Conservation (phyloP, 352 stramenopile genomes). For the Phytophthora macrochlamydospora region DNA sequence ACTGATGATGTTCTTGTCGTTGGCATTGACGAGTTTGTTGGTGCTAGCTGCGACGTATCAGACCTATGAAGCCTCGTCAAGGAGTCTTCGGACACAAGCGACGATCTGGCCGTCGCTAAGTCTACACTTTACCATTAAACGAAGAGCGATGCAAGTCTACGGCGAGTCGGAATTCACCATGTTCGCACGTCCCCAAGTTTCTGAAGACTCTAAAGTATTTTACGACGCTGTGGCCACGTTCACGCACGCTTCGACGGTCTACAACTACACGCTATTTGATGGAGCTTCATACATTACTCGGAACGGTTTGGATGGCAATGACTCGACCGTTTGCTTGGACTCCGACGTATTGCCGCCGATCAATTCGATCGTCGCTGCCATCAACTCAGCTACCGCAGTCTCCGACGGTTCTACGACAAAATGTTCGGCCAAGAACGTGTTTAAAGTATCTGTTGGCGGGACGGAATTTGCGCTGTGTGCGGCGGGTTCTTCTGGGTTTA, state of each 20-base stretch:
- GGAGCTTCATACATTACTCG: slow-evolving; percentile 17
- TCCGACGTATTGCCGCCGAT: slow-evolving; percentile 4
- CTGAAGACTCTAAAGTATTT: slow-evolving; percentile 21
- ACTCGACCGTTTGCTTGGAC: slow-evolving; percentile 8
- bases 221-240: slow-evolving; percentile 29
- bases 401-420: slow-evolving; percentile 2
- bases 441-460: slow-evolving; percentile 11
- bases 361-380: slow-evolving; percentile 13
- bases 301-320: slow-evolving; percentile 1
- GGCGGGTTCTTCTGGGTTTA: slow-evolving; percentile 9
- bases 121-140: slow-evolving; percentile 38
- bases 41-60: too few relatives aligned
- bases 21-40: too few relatives aligned
- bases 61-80: too few relatives aligned
- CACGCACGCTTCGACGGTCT: slow-evolving; percentile 6
- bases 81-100: too few relatives aligned
- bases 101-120: slow-evolving; percentile 21
- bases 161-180: slow-evolving; percentile 35
- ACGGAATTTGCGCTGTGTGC: slow-evolving; percentile 18
- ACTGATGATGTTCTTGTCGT: too few relatives aligned
- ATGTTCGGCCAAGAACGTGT: slow-evolving; percentile 4
- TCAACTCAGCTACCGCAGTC: background rate
- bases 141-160: slow-evolving; percentile 32
- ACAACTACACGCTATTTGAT: slow-evolving; percentile 34
- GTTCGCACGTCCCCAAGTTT: slow-evolving; percentile 31